Percentiles rank a stretch among this genome's conserved stretches.
Evolutionary conservation across 2,329 filamentous ascomycete species (phyloP).

Genomic region (Madurella mycetomatis): DNA sequence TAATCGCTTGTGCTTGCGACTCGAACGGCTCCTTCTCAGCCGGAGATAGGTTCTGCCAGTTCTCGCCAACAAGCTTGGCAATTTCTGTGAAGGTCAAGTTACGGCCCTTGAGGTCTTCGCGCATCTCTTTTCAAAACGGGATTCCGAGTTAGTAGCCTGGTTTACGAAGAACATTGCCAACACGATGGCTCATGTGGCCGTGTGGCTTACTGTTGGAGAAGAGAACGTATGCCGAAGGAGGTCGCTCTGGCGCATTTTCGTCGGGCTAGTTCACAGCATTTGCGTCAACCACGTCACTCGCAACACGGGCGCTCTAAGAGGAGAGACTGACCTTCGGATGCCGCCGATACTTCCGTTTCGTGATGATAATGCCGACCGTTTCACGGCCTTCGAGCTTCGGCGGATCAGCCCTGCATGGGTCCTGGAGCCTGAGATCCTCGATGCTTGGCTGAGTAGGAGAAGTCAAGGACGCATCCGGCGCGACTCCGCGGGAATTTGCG

Average conservation of each 20-base stretch:
- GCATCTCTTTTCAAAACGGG: slow-evolving; percentile 52
- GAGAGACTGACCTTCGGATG: slow-evolving; percentile 61
- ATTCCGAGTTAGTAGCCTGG: slow-evolving; percentile 6
- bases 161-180: too few species aligned
- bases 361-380: slow-evolving; percentile 38
- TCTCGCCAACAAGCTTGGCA: slow-evolving; percentile 74
- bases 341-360: slow-evolving; percentile 71
- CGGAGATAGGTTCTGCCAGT: slow-evolving; percentile 69
- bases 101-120: slow-evolving; percentile 71
- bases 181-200: background rate
- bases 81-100: slow-evolving; percentile 79
- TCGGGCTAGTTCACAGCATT: slow-evolving; percentile 51
- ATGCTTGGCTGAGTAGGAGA: slow-evolving; percentile 46
- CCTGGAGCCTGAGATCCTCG: slow-evolving; percentile 49
- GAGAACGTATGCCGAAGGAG: slow-evolving; percentile 77
- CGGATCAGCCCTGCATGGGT: slow-evolving; percentile 48
- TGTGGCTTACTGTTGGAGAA: slow-evolving; percentile 71
- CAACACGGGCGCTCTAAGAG: background rate
- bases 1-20: slow-evolving; percentile 64
- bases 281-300: background rate
- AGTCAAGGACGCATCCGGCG: slow-evolving; percentile 48
- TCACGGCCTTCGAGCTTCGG: slow-evolving; percentile 41
- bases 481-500: slow-evolving; percentile 64
- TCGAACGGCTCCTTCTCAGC: slow-evolving; percentile 69
- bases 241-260: slow-evolving; percentile 73